Conservation (phyloP, 176 grass and related monocot genomes). For the Puya raimondii region DNA sequence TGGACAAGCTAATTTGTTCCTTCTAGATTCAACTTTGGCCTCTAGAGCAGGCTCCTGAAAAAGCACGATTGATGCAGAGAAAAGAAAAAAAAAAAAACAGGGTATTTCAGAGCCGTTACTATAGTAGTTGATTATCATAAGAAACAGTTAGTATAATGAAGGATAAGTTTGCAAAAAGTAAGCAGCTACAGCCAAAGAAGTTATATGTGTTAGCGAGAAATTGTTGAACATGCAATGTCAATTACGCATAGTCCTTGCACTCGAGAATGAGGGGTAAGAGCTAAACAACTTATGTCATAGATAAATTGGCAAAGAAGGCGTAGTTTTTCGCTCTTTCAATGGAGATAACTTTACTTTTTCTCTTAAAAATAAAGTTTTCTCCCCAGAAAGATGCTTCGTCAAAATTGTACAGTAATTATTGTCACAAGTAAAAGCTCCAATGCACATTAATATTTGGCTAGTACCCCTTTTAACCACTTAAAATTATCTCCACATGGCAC, state of each 20-base stretch:
- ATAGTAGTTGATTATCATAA: background rate
- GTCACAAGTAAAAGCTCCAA: background rate
- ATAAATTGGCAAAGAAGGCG: too few species aligned
- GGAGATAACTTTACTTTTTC: background rate
- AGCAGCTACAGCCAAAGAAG: too few species aligned
- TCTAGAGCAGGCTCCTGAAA: conserved; percentile 14
- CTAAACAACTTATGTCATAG: too few species aligned
- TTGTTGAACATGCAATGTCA: too few species aligned
- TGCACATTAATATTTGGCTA: background rate
- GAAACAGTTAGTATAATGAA: too few species aligned
- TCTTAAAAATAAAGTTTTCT: background rate
- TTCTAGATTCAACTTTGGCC: conserved; percentile 2
- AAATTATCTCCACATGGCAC: background rate
- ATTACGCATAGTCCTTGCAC: too few species aligned
- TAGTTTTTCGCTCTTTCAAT: background rate
- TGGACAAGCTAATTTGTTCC: conserved; percentile 15
- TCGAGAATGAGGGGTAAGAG: too few species aligned
- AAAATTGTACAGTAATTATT: background rate
- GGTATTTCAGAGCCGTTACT: background rate
- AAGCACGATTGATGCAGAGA: background rate
- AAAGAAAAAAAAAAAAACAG: background rate
- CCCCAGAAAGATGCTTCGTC: background rate
- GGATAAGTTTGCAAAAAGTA: too few species aligned
- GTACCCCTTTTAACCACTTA: background rate
- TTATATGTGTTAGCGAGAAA: too few species aligned